phyloP scores from a whole-genome alignment of 768 basidiomycete genomes.

The Mycena chlorophos region DNA sequence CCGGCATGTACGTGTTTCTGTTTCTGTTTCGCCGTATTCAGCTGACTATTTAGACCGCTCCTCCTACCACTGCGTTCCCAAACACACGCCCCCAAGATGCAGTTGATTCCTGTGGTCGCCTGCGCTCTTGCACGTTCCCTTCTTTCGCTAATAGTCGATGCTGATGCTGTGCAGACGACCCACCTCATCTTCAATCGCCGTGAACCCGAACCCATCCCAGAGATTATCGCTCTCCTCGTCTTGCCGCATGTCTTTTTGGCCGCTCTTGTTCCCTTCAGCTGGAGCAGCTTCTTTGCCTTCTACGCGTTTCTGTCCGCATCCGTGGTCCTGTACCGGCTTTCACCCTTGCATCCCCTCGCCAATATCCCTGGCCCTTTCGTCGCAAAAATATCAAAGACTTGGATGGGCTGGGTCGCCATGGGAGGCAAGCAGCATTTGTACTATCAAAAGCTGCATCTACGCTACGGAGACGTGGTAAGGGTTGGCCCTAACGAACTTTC shows the following conservation, averaged over 20 bases:
- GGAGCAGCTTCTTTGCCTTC: neutral
- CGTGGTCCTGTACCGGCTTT: constrained; percentile 32
- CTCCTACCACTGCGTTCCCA: neutral
- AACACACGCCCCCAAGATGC: no score
- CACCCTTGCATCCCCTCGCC: constrained; percentile 36
- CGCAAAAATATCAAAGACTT: constrained; percentile 33
- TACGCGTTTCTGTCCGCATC: neutral
- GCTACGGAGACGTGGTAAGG: constrained; percentile 39
- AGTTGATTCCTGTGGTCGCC: neutral
- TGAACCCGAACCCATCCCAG: constrained; percentile 6
- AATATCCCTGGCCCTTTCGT: constrained; percentile 34
- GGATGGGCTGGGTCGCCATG: constrained; percentile 20
- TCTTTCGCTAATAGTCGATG: neutral
- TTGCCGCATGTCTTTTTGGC: constrained; percentile 8
- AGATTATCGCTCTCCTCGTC: constrained; percentile 4
- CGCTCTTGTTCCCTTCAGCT: neutral
- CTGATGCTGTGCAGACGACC: neutral
- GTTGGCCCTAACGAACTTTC: constrained; percentile 27
- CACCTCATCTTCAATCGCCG: constrained; percentile 11
- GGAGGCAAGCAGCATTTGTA: constrained; percentile 30
- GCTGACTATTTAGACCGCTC: no score
- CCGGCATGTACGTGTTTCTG: no score
- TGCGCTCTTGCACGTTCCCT: constrained; percentile 1
- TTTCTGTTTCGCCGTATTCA: no score
- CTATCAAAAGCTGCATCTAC: constrained; percentile 28